Percentiles rank a stretch among this genome's conserved stretches.
Evolutionary conservation across 768 basidiomycete species (phyloP).

Genomic region (Chalciporus chontae): DNA sequence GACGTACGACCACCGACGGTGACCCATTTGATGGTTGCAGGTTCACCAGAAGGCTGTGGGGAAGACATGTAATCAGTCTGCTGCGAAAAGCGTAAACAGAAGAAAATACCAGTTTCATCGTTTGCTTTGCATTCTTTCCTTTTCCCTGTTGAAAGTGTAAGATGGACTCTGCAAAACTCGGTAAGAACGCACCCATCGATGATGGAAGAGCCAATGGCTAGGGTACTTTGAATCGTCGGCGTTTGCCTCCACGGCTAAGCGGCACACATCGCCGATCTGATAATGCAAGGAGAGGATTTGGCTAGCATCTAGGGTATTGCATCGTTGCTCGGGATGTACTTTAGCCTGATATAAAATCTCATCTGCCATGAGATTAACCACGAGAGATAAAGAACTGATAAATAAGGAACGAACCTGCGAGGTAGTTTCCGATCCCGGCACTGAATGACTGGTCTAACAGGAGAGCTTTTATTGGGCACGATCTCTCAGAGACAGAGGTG

Average conservation of each 20-base stretch:
- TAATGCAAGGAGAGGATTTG: slow-evolving; percentile 51
- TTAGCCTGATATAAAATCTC: slow-evolving; percentile 73
- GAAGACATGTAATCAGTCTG: slow-evolving; percentile 2
- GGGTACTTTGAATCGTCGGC: slow-evolving; percentile 71
- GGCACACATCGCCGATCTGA: slow-evolving; percentile 53
- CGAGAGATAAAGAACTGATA: too few relatives aligned
- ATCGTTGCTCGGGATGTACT: slow-evolving; percentile 69
- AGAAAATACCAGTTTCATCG: slow-evolving; percentile 43
- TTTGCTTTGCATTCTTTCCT: slow-evolving; percentile 49
- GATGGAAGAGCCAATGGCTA: slow-evolving; percentile 60
- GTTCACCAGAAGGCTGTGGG: slow-evolving; percentile 58
- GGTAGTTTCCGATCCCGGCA: slow-evolving; percentile 81
- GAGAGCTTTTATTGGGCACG: slow-evolving; percentile 70
- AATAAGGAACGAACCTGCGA: slow-evolving; percentile 49
- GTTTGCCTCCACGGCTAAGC: slow-evolving; percentile 60
- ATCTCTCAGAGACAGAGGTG: slow-evolving; percentile 45
- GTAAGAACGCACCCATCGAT: slow-evolving; percentile 54
- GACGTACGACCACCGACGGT: slow-evolving; percentile 78
- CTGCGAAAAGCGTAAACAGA: neutral
- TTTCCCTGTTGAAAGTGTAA: slow-evolving; percentile 42
- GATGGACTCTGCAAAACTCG: neutral
- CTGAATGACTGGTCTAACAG: slow-evolving; percentile 77
- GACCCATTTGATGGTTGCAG: slow-evolving; percentile 71
- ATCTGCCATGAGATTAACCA: slow-evolving; percentile 34
- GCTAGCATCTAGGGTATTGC: slow-evolving; percentile 47